Conservation (phyloP, 2,329 filamentous ascomycete genomes). For the Botrytis galanthina region DNA sequence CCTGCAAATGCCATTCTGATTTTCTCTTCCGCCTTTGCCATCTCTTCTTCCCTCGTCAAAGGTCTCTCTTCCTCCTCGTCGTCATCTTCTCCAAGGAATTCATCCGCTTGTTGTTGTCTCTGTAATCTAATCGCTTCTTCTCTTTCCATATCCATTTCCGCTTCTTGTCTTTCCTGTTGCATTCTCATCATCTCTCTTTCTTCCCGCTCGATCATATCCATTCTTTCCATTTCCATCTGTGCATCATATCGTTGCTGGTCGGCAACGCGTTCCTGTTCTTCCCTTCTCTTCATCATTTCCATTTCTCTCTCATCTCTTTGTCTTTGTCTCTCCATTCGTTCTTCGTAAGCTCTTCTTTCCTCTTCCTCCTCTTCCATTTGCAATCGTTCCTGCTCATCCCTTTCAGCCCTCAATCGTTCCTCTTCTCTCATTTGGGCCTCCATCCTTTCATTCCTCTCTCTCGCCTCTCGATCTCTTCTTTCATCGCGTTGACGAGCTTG, state of each 20-base stretch:
- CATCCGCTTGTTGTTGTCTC: conserved; percentile 8
- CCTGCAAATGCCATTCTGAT: conserved; percentile 25
- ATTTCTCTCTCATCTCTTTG: conserved; percentile 10
- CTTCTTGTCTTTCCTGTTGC: conserved; percentile 3
- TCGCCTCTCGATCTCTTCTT: conserved; percentile 4
- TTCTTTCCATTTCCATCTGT: conserved; percentile 12
- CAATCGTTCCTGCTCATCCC: conserved; percentile 17
- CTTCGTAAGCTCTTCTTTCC: conserved; percentile 16
- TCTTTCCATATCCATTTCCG: conserved; percentile 5
- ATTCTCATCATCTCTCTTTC: conserved; percentile 10
- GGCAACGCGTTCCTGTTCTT: conserved; percentile 10
- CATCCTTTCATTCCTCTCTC: conserved; percentile 4
- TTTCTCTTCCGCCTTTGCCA: conserved; percentile 25
- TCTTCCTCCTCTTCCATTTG: conserved; percentile 20
- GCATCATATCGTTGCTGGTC: conserved; percentile 15
- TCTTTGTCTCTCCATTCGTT: not conserved
- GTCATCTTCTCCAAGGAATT: not conserved
- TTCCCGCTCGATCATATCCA: conserved; percentile 9
- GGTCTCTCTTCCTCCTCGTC: conserved; percentile 18
- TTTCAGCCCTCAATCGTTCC: conserved; percentile 6
- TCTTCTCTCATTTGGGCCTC: conserved; percentile 7
- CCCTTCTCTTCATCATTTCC: conserved; percentile 2
- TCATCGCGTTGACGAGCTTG: conserved; percentile 14
- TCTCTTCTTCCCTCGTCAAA: conserved; percentile 24
- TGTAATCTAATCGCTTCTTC: conserved; percentile 1